Evolutionary conservation across 2,329 filamentous ascomycete species (phyloP).

Genomic region (Cylindrodendrum hubeiense): DNA sequence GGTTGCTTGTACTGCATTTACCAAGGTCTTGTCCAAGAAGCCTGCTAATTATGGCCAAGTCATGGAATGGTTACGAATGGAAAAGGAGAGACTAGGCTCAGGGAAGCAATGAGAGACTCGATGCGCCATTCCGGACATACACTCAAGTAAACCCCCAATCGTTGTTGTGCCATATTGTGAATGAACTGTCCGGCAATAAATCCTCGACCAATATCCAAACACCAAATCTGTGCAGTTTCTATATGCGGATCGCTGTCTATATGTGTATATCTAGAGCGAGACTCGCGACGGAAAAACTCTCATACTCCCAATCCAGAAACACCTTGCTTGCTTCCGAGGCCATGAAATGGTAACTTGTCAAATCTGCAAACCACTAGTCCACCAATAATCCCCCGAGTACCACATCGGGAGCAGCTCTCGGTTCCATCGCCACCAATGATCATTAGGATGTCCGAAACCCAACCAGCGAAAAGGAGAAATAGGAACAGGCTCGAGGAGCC

Average conservation of each 20-base stretch:
- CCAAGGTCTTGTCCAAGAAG: constrained; percentile 73
- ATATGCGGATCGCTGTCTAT: constrained; percentile 6
- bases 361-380: constrained; percentile 56
- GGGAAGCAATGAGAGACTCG: constrained; percentile 6
- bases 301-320: background rate
- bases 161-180: background rate
- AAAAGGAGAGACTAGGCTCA: constrained; percentile 54
- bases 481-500: constrained; percentile 86
- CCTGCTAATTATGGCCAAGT: constrained; percentile 77
- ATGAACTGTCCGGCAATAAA: background rate
- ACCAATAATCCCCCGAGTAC: constrained; percentile 74
- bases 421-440: constrained; percentile 77
- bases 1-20: constrained; percentile 79
- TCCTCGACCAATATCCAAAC: background rate
- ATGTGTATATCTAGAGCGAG: background rate
- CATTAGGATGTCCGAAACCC: constrained; percentile 71
- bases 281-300: background rate
- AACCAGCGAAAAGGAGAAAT: constrained; percentile 77
- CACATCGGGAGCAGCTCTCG: constrained; percentile 63
- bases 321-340: background rate
- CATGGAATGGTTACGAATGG: constrained; percentile 74
- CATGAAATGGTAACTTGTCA: constrained; percentile 27
- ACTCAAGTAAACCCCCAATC: background rate
- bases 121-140: background rate
- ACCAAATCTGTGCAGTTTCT: background rate